phyloP scores from a whole-genome alignment of 805 yeast genomes.

The Blastobotrys muscicola region DNA sequence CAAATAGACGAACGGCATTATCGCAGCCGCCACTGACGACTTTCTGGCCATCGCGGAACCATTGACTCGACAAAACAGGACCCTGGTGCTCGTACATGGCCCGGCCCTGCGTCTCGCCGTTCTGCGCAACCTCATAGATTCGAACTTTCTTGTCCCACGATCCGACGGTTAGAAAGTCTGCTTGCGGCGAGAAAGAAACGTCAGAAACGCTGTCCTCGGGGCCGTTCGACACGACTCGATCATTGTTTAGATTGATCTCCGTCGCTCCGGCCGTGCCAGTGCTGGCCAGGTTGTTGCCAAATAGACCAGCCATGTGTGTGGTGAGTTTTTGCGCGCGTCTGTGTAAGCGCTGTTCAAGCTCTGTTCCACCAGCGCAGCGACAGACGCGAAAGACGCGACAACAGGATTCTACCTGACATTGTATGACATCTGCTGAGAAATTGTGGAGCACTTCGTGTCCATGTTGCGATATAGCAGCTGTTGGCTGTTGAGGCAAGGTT shows the following conservation, averaged over 20 bases:
- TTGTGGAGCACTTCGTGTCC: too few relatives aligned
- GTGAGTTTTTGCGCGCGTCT: too few relatives aligned
- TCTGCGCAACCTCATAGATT: conserved; percentile 71
- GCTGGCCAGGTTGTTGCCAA: too few relatives aligned
- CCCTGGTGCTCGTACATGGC: conserved; percentile 86
- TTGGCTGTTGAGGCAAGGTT: too few relatives aligned
- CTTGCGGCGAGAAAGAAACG: conserved; percentile 76
- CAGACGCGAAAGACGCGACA: too few relatives aligned
- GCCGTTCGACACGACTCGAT: conserved; percentile 45
- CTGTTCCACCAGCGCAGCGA: too few relatives aligned
- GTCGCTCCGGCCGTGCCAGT: neutral
- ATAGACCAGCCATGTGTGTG: too few relatives aligned
- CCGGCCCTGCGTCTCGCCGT: conserved; percentile 76
- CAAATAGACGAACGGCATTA: conserved; percentile 75
- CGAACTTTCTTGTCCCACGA: conserved; percentile 96
- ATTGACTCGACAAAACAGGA: conserved; percentile 73
- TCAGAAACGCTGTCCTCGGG: conserved; percentile 91
- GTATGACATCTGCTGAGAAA: too few relatives aligned
- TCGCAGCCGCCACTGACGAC: conserved; percentile 88
- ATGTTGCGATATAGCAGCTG: too few relatives aligned
- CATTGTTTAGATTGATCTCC: conserved; percentile 13
- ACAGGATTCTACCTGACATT: too few relatives aligned
- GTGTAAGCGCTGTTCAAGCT: too few relatives aligned
- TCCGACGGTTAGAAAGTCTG: conserved; percentile 69
- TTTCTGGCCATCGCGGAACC: conserved; percentile 82